Percentiles rank a stretch among this genome's conserved stretches.
Evolutionary conservation across 495 filamentous ascomycete species (phyloP).

Genomic region (Hypoxylon fragiforme): DNA sequence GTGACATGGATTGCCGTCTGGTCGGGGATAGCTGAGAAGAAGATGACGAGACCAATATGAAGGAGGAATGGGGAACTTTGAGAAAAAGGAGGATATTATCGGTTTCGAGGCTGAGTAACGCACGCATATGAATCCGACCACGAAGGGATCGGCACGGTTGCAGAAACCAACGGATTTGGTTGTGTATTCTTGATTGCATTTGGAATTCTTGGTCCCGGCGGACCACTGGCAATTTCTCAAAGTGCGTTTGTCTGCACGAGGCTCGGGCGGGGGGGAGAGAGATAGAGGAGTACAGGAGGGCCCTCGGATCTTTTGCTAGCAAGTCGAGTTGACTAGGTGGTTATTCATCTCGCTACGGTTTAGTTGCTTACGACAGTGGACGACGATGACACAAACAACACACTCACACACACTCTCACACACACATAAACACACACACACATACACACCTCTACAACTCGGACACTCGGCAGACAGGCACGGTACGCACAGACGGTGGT

Average conservation of each 20-base stretch:
- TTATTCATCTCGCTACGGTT: neutral
- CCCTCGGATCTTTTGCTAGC: neutral
- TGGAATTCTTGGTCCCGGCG: constrained; percentile 25
- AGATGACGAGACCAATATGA: constrained; percentile 3
- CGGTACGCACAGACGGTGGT: neutral
- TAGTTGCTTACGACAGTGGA: neutral
- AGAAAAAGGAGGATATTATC: neutral
- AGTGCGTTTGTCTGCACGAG: constrained; percentile 3
- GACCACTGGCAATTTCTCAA: constrained; percentile 18
- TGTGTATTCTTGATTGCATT: constrained; percentile 33
- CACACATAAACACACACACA: neutral
- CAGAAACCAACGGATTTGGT: constrained; percentile 24
- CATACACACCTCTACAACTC: no score
- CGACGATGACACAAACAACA: neutral
- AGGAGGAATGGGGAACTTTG: constrained; percentile 2
- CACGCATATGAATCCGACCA: constrained; percentile 9
- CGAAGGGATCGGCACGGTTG: constrained; percentile 5
- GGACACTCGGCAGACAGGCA: neutral
- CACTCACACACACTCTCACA: neutral
- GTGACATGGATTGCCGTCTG: constrained; percentile 4
- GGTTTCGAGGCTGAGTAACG: constrained; percentile 2
- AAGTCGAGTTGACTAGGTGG: neutral
- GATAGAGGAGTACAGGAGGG: neutral
- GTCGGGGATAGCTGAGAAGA: neutral
- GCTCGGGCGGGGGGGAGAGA: no score